These are phyloP conservation scores for Globisporangium mamillatum DNA, from an alignment of 352 stramenopile species.

Conservation along the genomic window DNA sequence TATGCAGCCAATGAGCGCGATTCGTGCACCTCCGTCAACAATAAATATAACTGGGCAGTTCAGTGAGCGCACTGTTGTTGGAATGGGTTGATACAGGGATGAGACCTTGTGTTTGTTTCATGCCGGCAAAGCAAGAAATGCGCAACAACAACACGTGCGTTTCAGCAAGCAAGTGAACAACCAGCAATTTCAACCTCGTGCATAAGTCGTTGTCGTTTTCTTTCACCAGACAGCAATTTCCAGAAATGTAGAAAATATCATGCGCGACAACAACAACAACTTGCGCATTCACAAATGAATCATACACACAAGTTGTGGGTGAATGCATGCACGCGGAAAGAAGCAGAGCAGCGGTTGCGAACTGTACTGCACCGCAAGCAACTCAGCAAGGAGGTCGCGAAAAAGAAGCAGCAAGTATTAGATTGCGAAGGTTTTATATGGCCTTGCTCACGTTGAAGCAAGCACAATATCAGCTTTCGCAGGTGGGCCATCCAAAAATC, in stretches of 20 bases:
- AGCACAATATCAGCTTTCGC: background rate
- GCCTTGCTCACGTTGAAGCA: slow-evolving; percentile 5
- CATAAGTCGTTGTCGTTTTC: too few relatives aligned
- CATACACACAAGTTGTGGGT: background rate
- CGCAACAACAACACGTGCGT: background rate
- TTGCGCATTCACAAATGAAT: background rate
- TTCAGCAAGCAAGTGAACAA: background rate
- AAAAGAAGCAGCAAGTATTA: background rate
- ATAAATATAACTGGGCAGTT: background rate
- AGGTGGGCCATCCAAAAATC: background rate
- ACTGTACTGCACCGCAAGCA: too few relatives aligned
- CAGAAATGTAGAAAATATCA: slow-evolving; percentile 1
- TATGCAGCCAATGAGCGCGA: slow-evolving; percentile 3
- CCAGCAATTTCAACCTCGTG: background rate
- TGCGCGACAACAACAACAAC: background rate
- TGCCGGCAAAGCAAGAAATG: background rate
- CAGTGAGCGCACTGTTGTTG: background rate
- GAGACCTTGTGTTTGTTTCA: background rate
- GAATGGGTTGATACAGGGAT: slow-evolving; percentile 1
- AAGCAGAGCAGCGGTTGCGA: background rate
- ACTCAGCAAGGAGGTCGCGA: background rate
- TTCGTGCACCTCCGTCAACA: background rate
- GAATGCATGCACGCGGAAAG: background rate
- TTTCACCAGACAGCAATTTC: background rate
- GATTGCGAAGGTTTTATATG: background rate